Evolutionary conservation across 2,329 filamentous ascomycete genomes (phyloP).

Genomic region (Penicillium capsulatum): DNA sequence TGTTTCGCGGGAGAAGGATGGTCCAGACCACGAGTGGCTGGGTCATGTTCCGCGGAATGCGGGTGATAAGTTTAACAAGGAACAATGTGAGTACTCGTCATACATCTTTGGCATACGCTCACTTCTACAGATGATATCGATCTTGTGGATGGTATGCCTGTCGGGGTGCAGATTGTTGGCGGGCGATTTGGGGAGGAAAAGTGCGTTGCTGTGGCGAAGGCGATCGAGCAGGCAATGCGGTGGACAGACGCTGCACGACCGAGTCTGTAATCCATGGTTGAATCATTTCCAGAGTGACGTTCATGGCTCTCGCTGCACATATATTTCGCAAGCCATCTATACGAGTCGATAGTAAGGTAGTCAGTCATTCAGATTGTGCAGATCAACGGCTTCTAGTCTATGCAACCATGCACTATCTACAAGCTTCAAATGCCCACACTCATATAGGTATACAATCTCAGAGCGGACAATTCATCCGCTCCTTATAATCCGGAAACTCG

Average conservation of each 20-base stretch:
- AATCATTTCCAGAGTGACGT: too few relatives aligned
- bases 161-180: constrained; percentile 33
- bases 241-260: constrained; percentile 6
- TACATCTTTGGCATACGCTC: too few relatives aligned
- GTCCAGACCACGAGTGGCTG: constrained; percentile 27
- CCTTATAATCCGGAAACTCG: constrained; percentile 24
- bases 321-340: too few relatives aligned
- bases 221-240: constrained; percentile 26
- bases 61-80: constrained; percentile 32
- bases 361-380: too few relatives aligned
- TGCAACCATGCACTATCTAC: background rate
- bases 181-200: constrained; percentile 35
- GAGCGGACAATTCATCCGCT: constrained; percentile 21
- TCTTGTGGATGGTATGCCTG: constrained; percentile 32
- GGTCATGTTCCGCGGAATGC: constrained; percentile 31
- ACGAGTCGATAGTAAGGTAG: too few relatives aligned
- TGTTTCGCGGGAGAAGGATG: constrained; percentile 27
- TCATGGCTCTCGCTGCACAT: too few relatives aligned
- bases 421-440: background rate
- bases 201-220: constrained; percentile 31
- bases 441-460: constrained; percentile 4
- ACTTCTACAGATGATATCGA: constrained; percentile 32
- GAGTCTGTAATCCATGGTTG: too few relatives aligned
- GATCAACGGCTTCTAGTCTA: too few relatives aligned
- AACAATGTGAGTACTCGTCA: constrained; percentile 32